Base-by-base conservation (phyloP, 805 yeast genomes). In the Metschnikowia gelsemii region DNA sequence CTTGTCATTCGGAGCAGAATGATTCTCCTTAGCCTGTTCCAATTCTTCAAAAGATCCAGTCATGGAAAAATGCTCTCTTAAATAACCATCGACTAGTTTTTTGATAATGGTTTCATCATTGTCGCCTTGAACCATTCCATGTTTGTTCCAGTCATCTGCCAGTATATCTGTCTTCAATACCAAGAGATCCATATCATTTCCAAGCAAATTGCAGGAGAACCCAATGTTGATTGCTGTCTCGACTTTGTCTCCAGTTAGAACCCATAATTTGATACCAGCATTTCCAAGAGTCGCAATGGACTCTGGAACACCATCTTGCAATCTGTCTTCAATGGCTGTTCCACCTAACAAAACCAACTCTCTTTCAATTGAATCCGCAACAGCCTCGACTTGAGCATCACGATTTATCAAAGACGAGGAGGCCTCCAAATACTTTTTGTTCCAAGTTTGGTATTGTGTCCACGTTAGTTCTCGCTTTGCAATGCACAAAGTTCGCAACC, bases 221-320 rank as follows among this genome's bases (percentile, higher is more conserved):
- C 93, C 95, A 68, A 86, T 86, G 55, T 86, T 86, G 52, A 86
- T 85, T 9, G 93, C 95, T 23, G 95, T 86, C 62, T 86, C 95
- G n/a, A 86, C 87, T 61, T 84, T 85, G 61, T 86, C 95, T 65
- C 95, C 95, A 2, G 95, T 86, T 35, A 86, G 68, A 34, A 86
- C 93, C 95, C 95, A 86, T 39, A 86, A 66, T 60, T 86, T 86
- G 42, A 86, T 82, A 59, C 95, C 93, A 6, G 93, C 93, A 49
- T 79, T 70, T 12, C 78, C 84, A 42, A 86, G 66, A 5, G 80
- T 58, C 6, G 81, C 77, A 56, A 86, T 86, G 12, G 91, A 76
- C 52, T 84, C 93, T 2, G 93, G 91, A 40, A 86, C 95, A 66
- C 93, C 93, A 53, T 83, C 88, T 62, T 86, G 95, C 46, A 86